Evolutionary conservation across 148 eudicot genomes (phyloP).

Genomic region (Rheum nobile): DNA sequence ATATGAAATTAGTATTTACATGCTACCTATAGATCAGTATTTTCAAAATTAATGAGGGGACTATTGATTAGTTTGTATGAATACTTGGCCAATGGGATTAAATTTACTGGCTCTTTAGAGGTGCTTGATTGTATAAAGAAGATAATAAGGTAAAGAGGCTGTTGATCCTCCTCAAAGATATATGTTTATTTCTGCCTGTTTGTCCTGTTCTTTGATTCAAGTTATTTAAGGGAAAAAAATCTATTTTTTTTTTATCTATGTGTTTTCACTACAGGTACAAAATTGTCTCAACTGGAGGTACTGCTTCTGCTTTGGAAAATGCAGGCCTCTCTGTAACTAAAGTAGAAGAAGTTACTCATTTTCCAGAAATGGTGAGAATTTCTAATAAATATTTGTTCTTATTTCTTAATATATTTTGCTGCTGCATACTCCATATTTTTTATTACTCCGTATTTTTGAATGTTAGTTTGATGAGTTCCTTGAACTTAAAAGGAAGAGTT

Average conservation of each 20-base stretch:
- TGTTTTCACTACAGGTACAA: constrained; percentile 38
- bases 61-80: background rate
- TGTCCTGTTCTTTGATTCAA: too few relatives aligned
- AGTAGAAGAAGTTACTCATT: constrained; percentile 77
- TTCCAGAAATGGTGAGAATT: constrained; percentile 86
- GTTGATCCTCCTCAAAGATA: background rate
- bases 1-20: background rate
- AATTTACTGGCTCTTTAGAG: background rate
- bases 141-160: background rate
- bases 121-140: background rate
- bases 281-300: constrained; percentile 96
- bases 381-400: background rate
- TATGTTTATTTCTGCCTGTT: background rate
- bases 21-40: background rate
- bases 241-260: background rate
- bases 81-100: background rate
- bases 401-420: background rate
- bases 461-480: background rate
- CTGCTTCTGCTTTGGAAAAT: constrained; percentile 70
- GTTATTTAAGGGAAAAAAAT: too few relatives aligned
- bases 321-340: constrained; percentile 76
- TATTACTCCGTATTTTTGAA: background rate
- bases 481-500: background rate
- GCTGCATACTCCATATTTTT: background rate
- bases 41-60: background rate